These are phyloP conservation scores for Plasmodium adleri DNA, from an alignment of 169 alveolate genomes.

Conservation along the genomic window DNA sequence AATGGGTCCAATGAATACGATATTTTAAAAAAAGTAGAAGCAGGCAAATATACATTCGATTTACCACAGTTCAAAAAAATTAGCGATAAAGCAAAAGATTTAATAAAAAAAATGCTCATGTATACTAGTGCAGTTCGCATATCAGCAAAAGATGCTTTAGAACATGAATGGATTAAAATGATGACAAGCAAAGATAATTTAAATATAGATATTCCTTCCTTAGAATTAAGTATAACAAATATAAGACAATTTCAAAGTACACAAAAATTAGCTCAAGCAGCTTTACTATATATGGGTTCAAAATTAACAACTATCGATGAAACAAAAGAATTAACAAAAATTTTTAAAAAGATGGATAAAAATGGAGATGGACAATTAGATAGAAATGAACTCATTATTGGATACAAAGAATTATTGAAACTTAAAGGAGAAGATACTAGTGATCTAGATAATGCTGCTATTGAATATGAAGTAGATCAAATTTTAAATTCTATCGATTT, in stretches of 20 bases:
- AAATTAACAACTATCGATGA: constrained; percentile 93
- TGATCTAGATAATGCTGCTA: constrained; percentile 82
- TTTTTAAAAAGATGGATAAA: constrained; percentile 92
- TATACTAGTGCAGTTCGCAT: constrained; percentile 90
- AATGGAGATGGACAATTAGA: constrained; percentile 93
- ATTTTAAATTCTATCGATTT: constrained; percentile 90
- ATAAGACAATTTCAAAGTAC: constrained; percentile 90
- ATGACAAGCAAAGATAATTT: constrained; percentile 82
- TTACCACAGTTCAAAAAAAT: constrained; percentile 90
- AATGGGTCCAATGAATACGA: constrained; percentile 91
- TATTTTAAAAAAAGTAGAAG: constrained; percentile 89
- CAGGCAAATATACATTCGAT: constrained; percentile 88
- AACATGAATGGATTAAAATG: constrained; percentile 92
- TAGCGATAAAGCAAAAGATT: constrained; percentile 91
- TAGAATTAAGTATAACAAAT: constrained; percentile 86
- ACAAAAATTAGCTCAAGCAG: constrained; percentile 93
- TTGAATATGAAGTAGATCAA: constrained; percentile 91
- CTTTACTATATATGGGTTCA: constrained; percentile 92
- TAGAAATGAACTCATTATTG: constrained; percentile 89
- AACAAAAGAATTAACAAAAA: constrained; percentile 90
- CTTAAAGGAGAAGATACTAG: constrained; percentile 88
- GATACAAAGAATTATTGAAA: constrained; percentile 87
- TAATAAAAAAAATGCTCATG: constrained; percentile 89
- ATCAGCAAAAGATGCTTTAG: constrained; percentile 86
- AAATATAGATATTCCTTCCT: constrained; percentile 84